Percentiles rank a stretch among this genome's conserved stretches.
phyloP scores from a whole-genome alignment of 768 basidiomycete genomes.

The Dacryopinax primogenitus region DNA sequence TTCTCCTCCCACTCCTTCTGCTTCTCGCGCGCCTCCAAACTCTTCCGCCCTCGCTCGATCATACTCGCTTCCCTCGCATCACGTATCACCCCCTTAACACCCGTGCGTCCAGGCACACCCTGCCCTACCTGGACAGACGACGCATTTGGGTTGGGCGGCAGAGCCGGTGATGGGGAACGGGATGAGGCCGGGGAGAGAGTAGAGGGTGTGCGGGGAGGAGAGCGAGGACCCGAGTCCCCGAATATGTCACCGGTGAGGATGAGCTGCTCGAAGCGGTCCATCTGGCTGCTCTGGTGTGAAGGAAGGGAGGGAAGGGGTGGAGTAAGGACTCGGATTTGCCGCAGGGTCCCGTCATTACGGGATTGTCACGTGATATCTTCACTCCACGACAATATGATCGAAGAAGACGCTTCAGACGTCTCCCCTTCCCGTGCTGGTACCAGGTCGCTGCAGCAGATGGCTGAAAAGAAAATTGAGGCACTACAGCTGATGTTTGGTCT shows the following conservation, averaged over 20 bases:
- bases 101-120: constrained; percentile 53
- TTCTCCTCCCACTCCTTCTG: constrained; percentile 6
- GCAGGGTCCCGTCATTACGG: no score
- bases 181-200: constrained; percentile 37
- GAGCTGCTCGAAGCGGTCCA: constrained; percentile 41
- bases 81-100: constrained; percentile 78
- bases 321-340: no score
- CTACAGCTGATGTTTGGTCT: no score
- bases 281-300: constrained; percentile 7
- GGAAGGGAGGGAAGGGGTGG: background rate
- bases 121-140: constrained; percentile 8
- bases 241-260: constrained; percentile 71
- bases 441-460: no score
- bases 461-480: no score
- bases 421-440: no score
- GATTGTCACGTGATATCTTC: no score
- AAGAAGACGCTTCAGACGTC: no score
- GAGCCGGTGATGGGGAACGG: constrained; percentile 31
- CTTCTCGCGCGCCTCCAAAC: constrained; percentile 13
- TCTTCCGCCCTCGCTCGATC: constrained; percentile 27
- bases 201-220: constrained; percentile 42
- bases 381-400: no score
- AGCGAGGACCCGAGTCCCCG: constrained; percentile 39
- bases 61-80: constrained; percentile 53
- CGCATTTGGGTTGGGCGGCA: background rate